Percentiles rank a stretch among this genome's conserved stretches.
Evolutionary conservation across 2,329 filamentous ascomycete species (phyloP).

Genomic region (Karstenula rhodostoma): DNA sequence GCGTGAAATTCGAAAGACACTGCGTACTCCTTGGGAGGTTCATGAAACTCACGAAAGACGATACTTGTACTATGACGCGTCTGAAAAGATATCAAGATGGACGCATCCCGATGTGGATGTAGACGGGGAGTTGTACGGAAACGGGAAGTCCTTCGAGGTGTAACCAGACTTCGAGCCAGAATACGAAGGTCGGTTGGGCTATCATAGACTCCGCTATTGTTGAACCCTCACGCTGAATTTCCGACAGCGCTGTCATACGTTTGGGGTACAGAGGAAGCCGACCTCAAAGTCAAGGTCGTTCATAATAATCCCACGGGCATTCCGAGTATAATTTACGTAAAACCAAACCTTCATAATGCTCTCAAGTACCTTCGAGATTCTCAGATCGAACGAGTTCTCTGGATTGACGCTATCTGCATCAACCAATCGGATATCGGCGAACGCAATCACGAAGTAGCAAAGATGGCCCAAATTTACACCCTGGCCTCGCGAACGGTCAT

Average conservation of each 20-base stretch:
- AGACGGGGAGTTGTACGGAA: background rate
- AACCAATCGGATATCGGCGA: slow-evolving; percentile 20
- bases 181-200: background rate
- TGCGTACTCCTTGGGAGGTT: background rate
- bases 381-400: slow-evolving; percentile 12
- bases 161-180: background rate
- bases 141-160: background rate
- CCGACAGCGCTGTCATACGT: slow-evolving; percentile 14
- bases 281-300: slow-evolving; percentile 9
- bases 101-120: background rate
- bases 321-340: background rate
- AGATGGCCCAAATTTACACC: slow-evolving; percentile 16
- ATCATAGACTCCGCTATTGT: no score
- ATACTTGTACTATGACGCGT: no score
- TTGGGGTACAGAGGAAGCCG: slow-evolving; percentile 14
- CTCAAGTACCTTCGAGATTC: slow-evolving; percentile 11
- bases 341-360: background rate
- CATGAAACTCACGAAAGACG: no score
- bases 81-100: background rate
- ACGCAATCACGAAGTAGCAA: slow-evolving; percentile 12
- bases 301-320: background rate
- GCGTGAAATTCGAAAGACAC: background rate
- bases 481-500: slow-evolving; percentile 1
- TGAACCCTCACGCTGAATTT: no score
- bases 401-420: slow-evolving; percentile 25